Conservation (phyloP, 257 asterid species). For the Capsicum pubescens region DNA sequence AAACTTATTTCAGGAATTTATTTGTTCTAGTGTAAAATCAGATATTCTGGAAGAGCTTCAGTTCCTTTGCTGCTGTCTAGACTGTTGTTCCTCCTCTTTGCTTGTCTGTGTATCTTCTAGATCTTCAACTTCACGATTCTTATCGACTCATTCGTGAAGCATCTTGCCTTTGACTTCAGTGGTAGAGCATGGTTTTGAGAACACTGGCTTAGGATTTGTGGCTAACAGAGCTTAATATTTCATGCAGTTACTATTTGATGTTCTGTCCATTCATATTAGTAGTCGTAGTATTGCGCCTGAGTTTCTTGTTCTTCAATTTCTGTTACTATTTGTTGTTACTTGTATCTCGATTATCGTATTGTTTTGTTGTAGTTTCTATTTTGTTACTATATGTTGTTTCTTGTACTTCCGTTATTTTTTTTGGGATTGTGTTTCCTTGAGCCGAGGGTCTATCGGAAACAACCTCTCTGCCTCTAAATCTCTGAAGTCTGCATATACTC, state of each 20-base stretch:
- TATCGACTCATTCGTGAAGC: not conserved
- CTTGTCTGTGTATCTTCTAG: not conserved
- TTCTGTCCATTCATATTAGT: not conserved
- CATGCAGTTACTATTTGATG: not conserved
- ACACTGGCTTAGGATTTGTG: not conserved
- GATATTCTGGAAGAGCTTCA: not conserved
- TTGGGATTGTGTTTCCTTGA: too few relatives aligned
- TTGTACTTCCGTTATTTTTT: too few relatives aligned
- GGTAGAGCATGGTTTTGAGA: not conserved
- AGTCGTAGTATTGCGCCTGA: too few relatives aligned
- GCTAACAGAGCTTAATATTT: not conserved
- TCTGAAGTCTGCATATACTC: too few relatives aligned
- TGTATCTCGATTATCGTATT: too few relatives aligned
- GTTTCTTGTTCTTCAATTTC: too few relatives aligned
- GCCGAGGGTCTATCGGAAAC: too few relatives aligned
- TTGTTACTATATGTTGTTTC: too few relatives aligned
- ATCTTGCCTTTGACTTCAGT: not conserved
- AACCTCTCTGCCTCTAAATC: too few relatives aligned
- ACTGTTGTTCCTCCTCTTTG: not conserved
- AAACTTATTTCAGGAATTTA: not conserved
- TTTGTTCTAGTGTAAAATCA: not conserved
- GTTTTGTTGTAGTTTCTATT: too few relatives aligned
- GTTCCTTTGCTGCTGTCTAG: not conserved
- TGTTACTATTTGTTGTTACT: too few relatives aligned
- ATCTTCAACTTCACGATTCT: not conserved